Evolutionary conservation across 352 stramenopile genomes (phyloP).

Genomic region (Phytopythium montanum): DNA sequence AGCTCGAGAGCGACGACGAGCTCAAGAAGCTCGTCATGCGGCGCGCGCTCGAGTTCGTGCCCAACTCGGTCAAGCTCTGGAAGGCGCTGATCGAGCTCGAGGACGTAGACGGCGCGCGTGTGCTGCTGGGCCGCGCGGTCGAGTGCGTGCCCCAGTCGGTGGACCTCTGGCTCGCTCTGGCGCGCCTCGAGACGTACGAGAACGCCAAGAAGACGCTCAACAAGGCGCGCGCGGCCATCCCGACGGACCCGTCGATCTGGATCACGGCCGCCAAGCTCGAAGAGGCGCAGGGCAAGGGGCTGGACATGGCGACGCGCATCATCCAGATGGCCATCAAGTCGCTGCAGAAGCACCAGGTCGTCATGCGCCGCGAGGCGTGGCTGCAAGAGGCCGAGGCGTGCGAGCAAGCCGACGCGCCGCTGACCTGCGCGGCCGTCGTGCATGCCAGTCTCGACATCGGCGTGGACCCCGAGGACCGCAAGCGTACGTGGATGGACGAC

Average conservation of each 20-base stretch:
- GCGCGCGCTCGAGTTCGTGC: slow-evolving; percentile 94
- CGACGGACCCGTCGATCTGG: slow-evolving; percentile 97
- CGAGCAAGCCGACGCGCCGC: slow-evolving; percentile 86
- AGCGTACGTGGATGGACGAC: slow-evolving; percentile 97
- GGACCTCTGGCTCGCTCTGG: slow-evolving; percentile 98
- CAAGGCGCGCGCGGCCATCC: slow-evolving; percentile 91
- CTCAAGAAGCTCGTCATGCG: slow-evolving; percentile 90
- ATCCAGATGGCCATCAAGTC: slow-evolving; percentile 83
- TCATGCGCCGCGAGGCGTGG: slow-evolving; percentile 95
- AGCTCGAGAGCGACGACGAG: slow-evolving; percentile 91
- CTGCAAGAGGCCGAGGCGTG: slow-evolving; percentile 95
- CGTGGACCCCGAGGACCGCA: slow-evolving; percentile 95
- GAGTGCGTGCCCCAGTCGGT: slow-evolving; percentile 97
- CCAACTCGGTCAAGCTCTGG: slow-evolving; percentile 97
- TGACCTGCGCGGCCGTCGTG: slow-evolving; percentile 96
- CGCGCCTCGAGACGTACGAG: slow-evolving; percentile 97
- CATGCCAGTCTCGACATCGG: slow-evolving; percentile 92
- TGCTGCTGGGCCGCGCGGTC: slow-evolving; percentile 96
- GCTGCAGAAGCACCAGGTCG: slow-evolving; percentile 88
- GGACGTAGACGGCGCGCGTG: slow-evolving; percentile 93
- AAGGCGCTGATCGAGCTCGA: slow-evolving; percentile 98
- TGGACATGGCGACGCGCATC: slow-evolving; percentile 80
- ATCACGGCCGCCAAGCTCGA: slow-evolving; percentile 98
- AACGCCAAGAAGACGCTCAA: slow-evolving; percentile 98
- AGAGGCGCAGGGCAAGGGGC: slow-evolving; percentile 94